Evolutionary conservation across 352 stramenopile genomes (phyloP), one percentile per base, ranked within the genome.

Genomic region (Phytopythium oedochilum): DNA sequence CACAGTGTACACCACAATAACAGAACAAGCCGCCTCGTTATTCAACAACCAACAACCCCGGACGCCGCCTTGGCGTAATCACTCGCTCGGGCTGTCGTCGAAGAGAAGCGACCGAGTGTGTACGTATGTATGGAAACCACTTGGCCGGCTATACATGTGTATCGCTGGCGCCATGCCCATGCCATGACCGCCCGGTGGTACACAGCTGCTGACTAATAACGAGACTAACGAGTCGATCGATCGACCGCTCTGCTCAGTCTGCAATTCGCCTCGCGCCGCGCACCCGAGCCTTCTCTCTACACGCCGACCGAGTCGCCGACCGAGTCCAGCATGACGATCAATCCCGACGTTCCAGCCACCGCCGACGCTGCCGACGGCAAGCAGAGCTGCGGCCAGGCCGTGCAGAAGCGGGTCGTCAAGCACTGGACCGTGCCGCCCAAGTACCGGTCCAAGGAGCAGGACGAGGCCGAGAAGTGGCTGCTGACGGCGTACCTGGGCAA

Each of bases 401-500:
- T 66, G 31, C 60, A 70, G 39, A 55, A 45, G 48, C 58, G 54
- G 35, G 55, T 82, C 32, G 55, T 61, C 17, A 50, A 63, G 48
- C 70, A 88, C 61, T 88, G 72, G 74, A 88, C 77, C 18, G 73
- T 84, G 25, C 61, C 69, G 25, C 62, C 53, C 29, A 80, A 77
- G 48, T 60, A 70, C 29, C 72, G 75, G 46, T 73, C 75, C 10
- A 20, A 59, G 3, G 73, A 83, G 45, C 72, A 86, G 22, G 67
- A 83, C 38, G 73, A 74, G 14, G 75, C 75, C 25, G 75, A 86
- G 44, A 57, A 69, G 43, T 68, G 70, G 60, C 65, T 86, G 38
- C n/a, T 84, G 49, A 75, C 71, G 28, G 70, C 65, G 50, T 86
- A 81, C 57, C 29, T 80, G 3, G 71, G 71, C 60, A 78, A 80